Base-by-base conservation (phyloP, 176 grass and related monocot species). In the Hsuehochloa calcarea region DNA sequence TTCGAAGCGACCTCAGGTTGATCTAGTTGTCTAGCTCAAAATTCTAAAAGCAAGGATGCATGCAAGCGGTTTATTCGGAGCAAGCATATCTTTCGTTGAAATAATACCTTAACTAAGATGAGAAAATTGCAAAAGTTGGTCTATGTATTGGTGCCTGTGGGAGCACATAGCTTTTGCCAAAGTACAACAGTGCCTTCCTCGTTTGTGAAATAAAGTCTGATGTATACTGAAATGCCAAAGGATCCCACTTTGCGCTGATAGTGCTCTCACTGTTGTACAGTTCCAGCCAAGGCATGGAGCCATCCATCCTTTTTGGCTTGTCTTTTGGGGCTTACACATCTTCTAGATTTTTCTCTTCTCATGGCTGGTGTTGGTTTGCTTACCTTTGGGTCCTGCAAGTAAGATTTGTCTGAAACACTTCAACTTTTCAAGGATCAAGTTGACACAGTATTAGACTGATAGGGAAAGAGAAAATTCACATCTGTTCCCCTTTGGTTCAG, bases 161-260 rank as follows among this genome's bases (percentile, higher is more conserved):
- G 54, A 77, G 64, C 55, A 39, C 46, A 34, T 31, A 40, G 39
- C 73, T 83, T 90, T 90, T 60, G 11, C 5, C 37, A 66, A 26
- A 78, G 73, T 60, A 79, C 67, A 79, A 47, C 39, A 78, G 74
- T 79, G 74, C 50, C 59, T 67, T 78, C 58, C 66, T 82, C 58
- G 47, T 90, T 86, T 67, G 26, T 49, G 79, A 83, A 78, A 74
- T 87, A 79, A 90, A 90, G 58, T 34, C 23, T 43, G 74, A 35
- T 82, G 78, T 61, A 79, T 47, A 64, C 37, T 55, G 78, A 80
- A 74, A 74, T 74, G 50, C 50, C 41, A 79, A 68, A 79, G 60
- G 79, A 69, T 82, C 62, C 65, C 59, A 90, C 84, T 90, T 87
- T 74, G 79, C 29, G 74, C 65, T 83, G 84, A 79, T 52, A 51